Conservation (phyloP, 331 rosid species). For the Cucumis variabilis region DNA sequence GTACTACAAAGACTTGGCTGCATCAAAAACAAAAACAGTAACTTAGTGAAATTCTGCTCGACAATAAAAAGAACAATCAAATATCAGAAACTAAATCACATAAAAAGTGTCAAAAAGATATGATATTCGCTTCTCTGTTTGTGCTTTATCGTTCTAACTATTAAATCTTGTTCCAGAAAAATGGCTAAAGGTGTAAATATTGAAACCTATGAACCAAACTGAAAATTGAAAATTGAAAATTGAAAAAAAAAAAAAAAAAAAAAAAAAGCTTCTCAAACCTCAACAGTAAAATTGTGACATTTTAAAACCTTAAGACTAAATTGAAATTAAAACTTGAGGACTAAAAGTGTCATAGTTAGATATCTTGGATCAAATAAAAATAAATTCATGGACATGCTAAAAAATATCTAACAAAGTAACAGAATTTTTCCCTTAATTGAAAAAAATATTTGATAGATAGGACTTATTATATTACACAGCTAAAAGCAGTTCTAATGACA, state of each 20-base stretch:
- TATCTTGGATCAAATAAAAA: too few relatives aligned
- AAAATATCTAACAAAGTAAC: neutral
- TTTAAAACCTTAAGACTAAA: too few relatives aligned
- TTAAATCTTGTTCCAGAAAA: neutral
- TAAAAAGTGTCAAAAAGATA: too few relatives aligned
- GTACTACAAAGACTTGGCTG: neutral
- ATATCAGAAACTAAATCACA: neutral
- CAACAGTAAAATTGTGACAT: too few relatives aligned
- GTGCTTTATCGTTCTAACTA: neutral
- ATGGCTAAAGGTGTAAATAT: too few relatives aligned
- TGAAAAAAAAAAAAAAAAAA: too few relatives aligned
- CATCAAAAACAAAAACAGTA: neutral
- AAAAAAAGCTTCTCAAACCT: too few relatives aligned
- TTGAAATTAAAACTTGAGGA: too few relatives aligned
- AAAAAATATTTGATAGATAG: neutral
- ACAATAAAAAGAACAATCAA: neutral
- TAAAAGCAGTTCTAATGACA: conserved; percentile 3
- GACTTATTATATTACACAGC: neutral
- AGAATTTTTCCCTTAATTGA: neutral
- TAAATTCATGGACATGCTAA: too few relatives aligned
- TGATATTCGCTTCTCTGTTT: neutral
- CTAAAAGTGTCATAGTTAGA: too few relatives aligned
- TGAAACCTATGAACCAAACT: too few relatives aligned
- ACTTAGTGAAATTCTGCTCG: neutral
- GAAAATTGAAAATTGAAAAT: too few relatives aligned